Percentiles rank a stretch among this genome's conserved stretches.
phyloP scores from a whole-genome alignment of 164 flowering plant genomes.

The Pachysandra terminalis region DNA sequence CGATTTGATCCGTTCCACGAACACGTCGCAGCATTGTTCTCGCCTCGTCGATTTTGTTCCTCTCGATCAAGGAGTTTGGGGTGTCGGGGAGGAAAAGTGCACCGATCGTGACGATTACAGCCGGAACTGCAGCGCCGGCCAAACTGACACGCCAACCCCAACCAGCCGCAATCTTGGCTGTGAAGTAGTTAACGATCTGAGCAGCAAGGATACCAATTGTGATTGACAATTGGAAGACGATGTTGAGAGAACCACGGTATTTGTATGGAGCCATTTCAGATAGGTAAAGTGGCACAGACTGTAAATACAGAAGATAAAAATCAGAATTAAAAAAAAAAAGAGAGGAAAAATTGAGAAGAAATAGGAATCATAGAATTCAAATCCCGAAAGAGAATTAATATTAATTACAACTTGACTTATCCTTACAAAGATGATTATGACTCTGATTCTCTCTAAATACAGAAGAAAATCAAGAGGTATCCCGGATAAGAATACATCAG shows the following conservation, averaged over 20 bases:
- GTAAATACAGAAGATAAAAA: neutral
- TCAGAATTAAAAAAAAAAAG: neutral
- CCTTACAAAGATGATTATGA: too few species aligned
- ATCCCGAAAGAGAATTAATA: too few species aligned
- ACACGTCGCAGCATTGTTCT: constrained; percentile 18
- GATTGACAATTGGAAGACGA: constrained; percentile 29
- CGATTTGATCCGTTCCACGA: constrained; percentile 22
- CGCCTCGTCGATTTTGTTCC: constrained; percentile 14
- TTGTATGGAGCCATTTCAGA: constrained; percentile 40
- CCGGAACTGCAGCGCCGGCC: constrained; percentile 31
- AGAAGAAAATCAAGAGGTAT: too few species aligned
- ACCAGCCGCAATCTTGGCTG: constrained; percentile 29
- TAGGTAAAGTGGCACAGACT: constrained; percentile 36
- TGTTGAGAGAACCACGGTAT: constrained; percentile 30
- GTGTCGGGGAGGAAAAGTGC: constrained; percentile 34
- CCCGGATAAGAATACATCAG: too few species aligned
- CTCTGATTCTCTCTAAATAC: too few species aligned
- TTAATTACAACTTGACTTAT: too few species aligned
- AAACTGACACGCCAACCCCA: constrained; percentile 41
- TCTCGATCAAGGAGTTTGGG: constrained; percentile 33
- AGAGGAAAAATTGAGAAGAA: too few species aligned
- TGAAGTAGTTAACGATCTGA: constrained; percentile 24
- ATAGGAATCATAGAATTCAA: too few species aligned
- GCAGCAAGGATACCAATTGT: constrained; percentile 31
- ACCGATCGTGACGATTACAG: constrained; percentile 26